These are phyloP conservation scores for Ganoderma multipileum DNA, from an alignment of 1,284 basidiomycete species.

Conservation along the genomic window DNA sequence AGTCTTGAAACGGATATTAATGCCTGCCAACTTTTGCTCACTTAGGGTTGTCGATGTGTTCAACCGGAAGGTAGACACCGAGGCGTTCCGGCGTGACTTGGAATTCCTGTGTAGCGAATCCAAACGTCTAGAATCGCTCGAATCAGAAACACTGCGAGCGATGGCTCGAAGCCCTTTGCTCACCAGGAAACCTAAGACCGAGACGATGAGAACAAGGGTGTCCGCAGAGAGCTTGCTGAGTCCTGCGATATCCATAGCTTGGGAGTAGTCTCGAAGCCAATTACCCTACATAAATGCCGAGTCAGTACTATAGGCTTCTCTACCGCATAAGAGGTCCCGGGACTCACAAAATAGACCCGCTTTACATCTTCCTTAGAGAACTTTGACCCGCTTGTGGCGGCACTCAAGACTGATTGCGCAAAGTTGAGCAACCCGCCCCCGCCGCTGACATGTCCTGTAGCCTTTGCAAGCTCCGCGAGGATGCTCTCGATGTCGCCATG, in stretches of 20 bases:
- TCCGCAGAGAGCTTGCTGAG: slow-evolving; percentile 66
- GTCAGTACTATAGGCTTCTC: slow-evolving; percentile 2
- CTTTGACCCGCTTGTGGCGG: slow-evolving; percentile 52
- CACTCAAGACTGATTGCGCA: slow-evolving; percentile 52
- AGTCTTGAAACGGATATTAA: background rate
- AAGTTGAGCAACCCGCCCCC: slow-evolving; percentile 56
- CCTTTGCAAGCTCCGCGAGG: slow-evolving; percentile 63
- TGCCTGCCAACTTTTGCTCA: slow-evolving; percentile 31
- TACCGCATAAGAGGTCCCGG: background rate
- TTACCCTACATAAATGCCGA: slow-evolving; percentile 52
- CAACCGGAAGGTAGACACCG: slow-evolving; percentile 83
- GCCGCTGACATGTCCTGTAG: slow-evolving; percentile 50
- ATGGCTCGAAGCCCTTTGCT: slow-evolving; percentile 29
- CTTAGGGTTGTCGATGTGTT: slow-evolving; percentile 84
- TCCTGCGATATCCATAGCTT: slow-evolving; percentile 84
- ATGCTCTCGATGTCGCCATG: slow-evolving; percentile 79
- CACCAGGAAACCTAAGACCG: slow-evolving; percentile 77
- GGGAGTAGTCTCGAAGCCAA: slow-evolving; percentile 70
- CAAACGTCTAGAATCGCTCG: slow-evolving; percentile 56
- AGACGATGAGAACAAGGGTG: slow-evolving; percentile 76
- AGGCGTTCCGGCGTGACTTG: slow-evolving; percentile 84
- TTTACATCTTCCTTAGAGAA: slow-evolving; percentile 68
- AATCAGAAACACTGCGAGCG: background rate
- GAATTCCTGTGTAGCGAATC: slow-evolving; percentile 79
- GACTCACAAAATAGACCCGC: slow-evolving; percentile 68